phyloP scores from a whole-genome alignment of 73 alveolate species.

The Paramecium octaurelia region DNA sequence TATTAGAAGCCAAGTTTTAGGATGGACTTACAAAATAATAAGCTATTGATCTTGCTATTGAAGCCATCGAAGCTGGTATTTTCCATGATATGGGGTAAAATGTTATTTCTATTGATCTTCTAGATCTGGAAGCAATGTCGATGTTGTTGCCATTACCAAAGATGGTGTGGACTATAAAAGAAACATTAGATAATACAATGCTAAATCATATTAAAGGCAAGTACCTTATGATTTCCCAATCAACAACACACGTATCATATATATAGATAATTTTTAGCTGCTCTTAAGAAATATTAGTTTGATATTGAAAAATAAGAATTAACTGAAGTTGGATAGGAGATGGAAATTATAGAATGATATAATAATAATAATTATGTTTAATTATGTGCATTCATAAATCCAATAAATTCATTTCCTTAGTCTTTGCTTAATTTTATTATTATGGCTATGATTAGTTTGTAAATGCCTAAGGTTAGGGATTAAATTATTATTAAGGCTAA shows the following conservation, averaged over 20 bases:
- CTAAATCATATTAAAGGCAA: slow-evolving; percentile 64
- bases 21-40: slow-evolving; percentile 89
- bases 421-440: background rate
- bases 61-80: slow-evolving; percentile 96
- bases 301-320: slow-evolving; percentile 35
- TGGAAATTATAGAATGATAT: slow-evolving; percentile 42
- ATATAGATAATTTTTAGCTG: background rate
- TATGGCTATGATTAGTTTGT: background rate
- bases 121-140: slow-evolving; percentile 94
- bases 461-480: background rate
- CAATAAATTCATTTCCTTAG: background rate
- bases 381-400: slow-evolving; percentile 38
- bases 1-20: slow-evolving; percentile 92
- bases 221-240: slow-evolving; percentile 18
- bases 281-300: background rate
- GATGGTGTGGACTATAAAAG: slow-evolving; percentile 72
- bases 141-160: slow-evolving; percentile 80
- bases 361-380: background rate
- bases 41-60: slow-evolving; percentile 79
- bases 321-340: background rate
- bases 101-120: background rate
- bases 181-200: slow-evolving; percentile 77
- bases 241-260: background rate
- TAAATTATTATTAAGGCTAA: background rate
- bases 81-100: slow-evolving; percentile 95